These are phyloP conservation scores for Brasilioporus rufonigricans DNA, from an alignment of 768 basidiomycete species.

Conservation along the genomic window DNA sequence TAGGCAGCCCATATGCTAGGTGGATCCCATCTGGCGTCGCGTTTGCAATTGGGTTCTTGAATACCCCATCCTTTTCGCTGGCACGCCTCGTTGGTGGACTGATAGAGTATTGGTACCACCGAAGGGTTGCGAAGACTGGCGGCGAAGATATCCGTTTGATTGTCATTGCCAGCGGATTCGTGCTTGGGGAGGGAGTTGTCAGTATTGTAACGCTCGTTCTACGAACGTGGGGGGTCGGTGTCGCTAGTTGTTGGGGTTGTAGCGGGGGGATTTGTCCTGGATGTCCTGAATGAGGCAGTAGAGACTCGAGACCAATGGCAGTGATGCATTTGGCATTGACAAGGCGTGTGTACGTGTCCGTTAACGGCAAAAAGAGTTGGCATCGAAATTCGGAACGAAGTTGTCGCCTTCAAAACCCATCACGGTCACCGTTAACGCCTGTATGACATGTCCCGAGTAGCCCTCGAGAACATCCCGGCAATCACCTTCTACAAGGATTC, in stretches of 20 bases:
- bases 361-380: slow-evolving; percentile 6
- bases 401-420: background rate
- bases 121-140: slow-evolving; percentile 45
- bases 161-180: slow-evolving; percentile 91
- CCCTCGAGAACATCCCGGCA: slow-evolving; percentile 68
- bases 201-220: slow-evolving; percentile 78
- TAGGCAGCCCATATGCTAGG: slow-evolving; percentile 52
- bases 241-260: slow-evolving; percentile 87
- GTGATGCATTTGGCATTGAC: background rate
- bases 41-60: slow-evolving; percentile 94
- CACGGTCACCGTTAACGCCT: background rate
- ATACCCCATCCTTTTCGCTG: slow-evolving; percentile 92
- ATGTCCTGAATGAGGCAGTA: slow-evolving; percentile 54
- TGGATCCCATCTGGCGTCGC: slow-evolving; percentile 93
- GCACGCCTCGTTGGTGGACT: slow-evolving; percentile 88
- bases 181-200: slow-evolving; percentile 90
- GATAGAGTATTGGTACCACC: slow-evolving; percentile 70
- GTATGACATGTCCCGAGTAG: slow-evolving; percentile 59
- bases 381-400: background rate
- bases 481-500: slow-evolving; percentile 76
- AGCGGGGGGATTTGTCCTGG: slow-evolving; percentile 68
- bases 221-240: slow-evolving; percentile 70
- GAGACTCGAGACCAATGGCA: too few relatives aligned
- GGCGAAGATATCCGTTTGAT: slow-evolving; percentile 70
- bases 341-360: slow-evolving; percentile 5